phyloP scores from a whole-genome alignment of 805 yeast species.

The Yamadazyma scolyti region DNA sequence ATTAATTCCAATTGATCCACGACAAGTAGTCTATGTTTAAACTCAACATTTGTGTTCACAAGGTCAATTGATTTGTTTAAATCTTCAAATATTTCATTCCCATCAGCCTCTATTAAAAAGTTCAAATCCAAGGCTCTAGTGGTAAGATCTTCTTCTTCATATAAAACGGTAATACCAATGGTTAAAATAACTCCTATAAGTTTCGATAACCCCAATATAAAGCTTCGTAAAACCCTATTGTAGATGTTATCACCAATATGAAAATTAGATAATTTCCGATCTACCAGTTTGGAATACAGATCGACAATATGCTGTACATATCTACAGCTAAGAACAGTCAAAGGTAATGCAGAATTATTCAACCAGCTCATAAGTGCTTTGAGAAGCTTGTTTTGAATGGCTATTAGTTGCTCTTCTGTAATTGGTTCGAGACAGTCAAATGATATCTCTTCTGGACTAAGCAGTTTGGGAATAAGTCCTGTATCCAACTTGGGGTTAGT shows the following conservation, averaged over 20 bases:
- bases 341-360: conserved; percentile 68
- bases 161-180: conserved; percentile 56
- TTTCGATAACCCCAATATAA: conserved; percentile 50
- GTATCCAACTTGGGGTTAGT: conserved; percentile 74
- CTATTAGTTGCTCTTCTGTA: conserved; percentile 39
- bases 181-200: conserved; percentile 46
- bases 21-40: conserved; percentile 10
- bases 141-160: conserved; percentile 74
- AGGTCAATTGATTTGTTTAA: conserved; percentile 29
- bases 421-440: conserved; percentile 44
- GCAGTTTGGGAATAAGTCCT: conserved; percentile 46
- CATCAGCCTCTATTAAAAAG: conserved; percentile 22
- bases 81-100: conserved; percentile 19
- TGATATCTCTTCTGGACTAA: conserved; percentile 39
- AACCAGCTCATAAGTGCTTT: conserved; percentile 69
- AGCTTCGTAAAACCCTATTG: conserved; percentile 49
- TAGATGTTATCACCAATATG: conserved; percentile 19
- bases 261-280: conserved; percentile 13
- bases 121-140: conserved; percentile 56
- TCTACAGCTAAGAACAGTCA: conserved; percentile 71
- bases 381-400: conserved; percentile 52
- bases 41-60: conserved; percentile 13
- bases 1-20: conserved; percentile 24
- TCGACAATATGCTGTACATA: conserved; percentile 60
- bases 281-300: conserved; percentile 26